Evolutionary conservation across 441 rosid genomes (phyloP), one percentile per base, ranked within the genome.

Genomic region (Gossypium lobatum): DNA sequence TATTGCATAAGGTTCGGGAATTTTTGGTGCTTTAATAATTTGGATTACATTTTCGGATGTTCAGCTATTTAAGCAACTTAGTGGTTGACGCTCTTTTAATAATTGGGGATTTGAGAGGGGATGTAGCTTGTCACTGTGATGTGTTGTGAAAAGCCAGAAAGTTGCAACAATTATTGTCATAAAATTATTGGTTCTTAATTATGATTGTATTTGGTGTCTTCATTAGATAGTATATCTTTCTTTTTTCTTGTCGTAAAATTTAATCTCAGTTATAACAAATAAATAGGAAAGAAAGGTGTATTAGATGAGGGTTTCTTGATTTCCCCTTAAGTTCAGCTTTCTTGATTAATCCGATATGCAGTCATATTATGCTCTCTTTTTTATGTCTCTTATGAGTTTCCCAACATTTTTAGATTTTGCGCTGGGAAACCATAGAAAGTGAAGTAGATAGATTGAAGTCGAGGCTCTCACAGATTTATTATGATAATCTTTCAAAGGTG

Each of bases 1-100:
- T 88, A 71, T 78, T 95, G 72, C 84, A 82, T 76, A 91, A 95
- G 98, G 98, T 95, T 84, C 73, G 94, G 67, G 62, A 65, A 73
- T 81, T 77, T 48, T 0, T 59, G 10, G 4, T 63, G 26, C 39
- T 59, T 53, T 42, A 42, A 39, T 75, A 10, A 70, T 50, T 42
- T 17, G 23, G 17, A 55, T 76, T 20, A 64, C 10, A 20, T 70
- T 52, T 64, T 73, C 8, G 14, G 10, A 21, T 60, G 18, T 54
- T 20, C 42, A 1, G 28, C 37, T 55, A 34, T 71, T 50, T 34
- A 52, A 70, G 10, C 21, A 13, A 50, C 8, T 4, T 14, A 2
- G 3, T 18, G 6, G 11, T 21, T 23, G 21, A 39, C 16, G 26
- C 9, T 14, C 6, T 52, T 50, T 9, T 50, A 5, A n/a, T 48